These are phyloP conservation scores for Madurella mycetomatis DNA, from an alignment of 2,329 filamentous ascomycete species.

Conservation along the genomic window DNA sequence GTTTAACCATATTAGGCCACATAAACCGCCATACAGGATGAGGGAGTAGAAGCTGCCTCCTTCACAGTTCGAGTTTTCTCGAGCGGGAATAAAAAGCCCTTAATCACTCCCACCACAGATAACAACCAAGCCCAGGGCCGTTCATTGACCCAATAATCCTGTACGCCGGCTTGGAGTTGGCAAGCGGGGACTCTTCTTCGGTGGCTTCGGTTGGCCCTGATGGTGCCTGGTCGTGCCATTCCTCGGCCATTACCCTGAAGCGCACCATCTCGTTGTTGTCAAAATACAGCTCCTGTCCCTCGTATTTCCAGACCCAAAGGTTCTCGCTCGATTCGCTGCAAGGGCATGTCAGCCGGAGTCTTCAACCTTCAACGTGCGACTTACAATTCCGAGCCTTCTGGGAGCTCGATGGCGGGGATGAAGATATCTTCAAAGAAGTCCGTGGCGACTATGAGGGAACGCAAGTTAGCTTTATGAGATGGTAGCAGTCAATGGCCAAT, in stretches of 20 bases:
- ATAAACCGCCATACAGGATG: conserved; percentile 2
- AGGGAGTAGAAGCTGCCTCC: not conserved
- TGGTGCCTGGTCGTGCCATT: conserved; percentile 86
- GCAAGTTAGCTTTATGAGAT: not conserved
- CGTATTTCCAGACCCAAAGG: conserved; percentile 79
- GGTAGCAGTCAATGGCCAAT: not conserved
- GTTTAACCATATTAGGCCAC: conserved; percentile 30
- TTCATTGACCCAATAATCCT: conserved; percentile 63
- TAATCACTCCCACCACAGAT: conserved; percentile 57
- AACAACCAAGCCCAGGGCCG: conserved; percentile 57
- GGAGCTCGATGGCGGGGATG: conserved; percentile 68
- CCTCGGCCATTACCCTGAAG: conserved; percentile 79
- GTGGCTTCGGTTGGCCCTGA: conserved; percentile 58
- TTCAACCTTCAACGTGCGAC: conserved; percentile 27
- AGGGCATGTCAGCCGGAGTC: conserved; percentile 22
- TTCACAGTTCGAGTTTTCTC: not conserved
- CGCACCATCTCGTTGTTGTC: conserved; percentile 87
- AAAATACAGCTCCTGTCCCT: conserved; percentile 73
- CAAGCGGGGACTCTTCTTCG: conserved; percentile 30
- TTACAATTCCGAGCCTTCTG: conserved; percentile 72
- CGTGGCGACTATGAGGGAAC: conserved; percentile 57
- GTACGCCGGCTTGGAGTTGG: conserved; percentile 64
- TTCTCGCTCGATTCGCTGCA: conserved; percentile 67
- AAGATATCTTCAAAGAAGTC: conserved; percentile 95
- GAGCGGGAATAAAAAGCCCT: not conserved